These are phyloP conservation scores for Stephanodiscus minutulus DNA, from an alignment of 108 stramenopile species.

Conservation along the genomic window DNA sequence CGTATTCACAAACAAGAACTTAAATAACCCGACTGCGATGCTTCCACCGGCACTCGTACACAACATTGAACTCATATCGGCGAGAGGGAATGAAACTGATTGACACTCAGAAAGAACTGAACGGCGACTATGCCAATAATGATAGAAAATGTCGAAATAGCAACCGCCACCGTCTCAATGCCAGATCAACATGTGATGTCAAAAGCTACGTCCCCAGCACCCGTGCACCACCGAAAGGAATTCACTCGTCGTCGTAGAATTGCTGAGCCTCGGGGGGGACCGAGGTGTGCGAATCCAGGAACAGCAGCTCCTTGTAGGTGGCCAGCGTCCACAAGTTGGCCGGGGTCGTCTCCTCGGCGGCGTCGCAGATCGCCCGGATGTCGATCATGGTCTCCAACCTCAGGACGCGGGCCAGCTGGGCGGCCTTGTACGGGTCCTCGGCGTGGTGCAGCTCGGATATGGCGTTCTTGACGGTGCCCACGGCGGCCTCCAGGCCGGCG, in stretches of 20 bases:
- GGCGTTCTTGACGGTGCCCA: slow-evolving; percentile 67
- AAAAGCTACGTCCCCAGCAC: not conserved
- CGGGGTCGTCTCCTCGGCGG: slow-evolving; percentile 89
- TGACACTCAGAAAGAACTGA: no score
- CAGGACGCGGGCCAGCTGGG: slow-evolving; percentile 77
- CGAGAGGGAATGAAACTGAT: no score
- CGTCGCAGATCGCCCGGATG: slow-evolving; percentile 87
- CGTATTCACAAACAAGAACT: no score
- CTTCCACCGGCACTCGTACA: no score
- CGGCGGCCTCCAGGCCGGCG: slow-evolving; percentile 68
- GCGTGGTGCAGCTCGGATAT: slow-evolving; percentile 71
- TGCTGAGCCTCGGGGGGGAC: slow-evolving; percentile 26
- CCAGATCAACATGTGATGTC: not conserved
- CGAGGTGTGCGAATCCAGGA: slow-evolving; percentile 76
- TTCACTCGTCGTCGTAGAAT: slow-evolving; percentile 56
- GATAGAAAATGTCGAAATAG: not conserved
- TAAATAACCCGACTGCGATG: no score
- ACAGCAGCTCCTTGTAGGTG: slow-evolving; percentile 95
- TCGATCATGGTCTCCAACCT: slow-evolving; percentile 94
- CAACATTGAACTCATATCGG: no score
- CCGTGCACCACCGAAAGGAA: not conserved
- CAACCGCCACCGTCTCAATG: no score
- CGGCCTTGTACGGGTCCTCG: slow-evolving; percentile 68
- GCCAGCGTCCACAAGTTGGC: slow-evolving; percentile 92
- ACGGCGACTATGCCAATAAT: not conserved